Evolutionary conservation across 2,329 filamentous ascomycete species (phyloP).

Genomic region (Fusarium concolor): DNA sequence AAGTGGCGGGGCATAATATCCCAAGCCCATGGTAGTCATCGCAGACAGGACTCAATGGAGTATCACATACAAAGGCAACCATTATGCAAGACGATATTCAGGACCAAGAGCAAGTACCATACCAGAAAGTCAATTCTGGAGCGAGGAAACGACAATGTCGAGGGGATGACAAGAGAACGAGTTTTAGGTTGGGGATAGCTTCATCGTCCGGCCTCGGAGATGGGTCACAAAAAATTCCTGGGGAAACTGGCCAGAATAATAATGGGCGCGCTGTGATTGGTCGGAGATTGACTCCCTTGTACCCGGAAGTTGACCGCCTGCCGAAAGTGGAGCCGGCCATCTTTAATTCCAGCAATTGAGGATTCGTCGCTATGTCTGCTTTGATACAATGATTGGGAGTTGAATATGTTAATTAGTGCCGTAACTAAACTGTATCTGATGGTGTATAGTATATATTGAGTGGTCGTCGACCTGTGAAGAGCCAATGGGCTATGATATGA

Average conservation of each 20-base stretch:
- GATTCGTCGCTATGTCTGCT: not conserved
- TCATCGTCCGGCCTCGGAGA: constrained; percentile 34
- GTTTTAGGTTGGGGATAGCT: constrained; percentile 32
- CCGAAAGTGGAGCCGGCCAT: constrained; percentile 13
- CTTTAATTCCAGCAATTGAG: not conserved
- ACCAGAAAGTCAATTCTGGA: not conserved
- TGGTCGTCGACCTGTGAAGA: not conserved
- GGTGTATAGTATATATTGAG: not conserved
- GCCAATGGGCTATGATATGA: no score
- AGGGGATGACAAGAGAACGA: not conserved
- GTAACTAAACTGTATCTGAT: no score
- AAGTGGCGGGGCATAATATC: not conserved
- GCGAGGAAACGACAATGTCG: not conserved
- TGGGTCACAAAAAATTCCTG: constrained; percentile 31
- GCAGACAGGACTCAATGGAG: not conserved
- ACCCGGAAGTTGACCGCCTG: constrained; percentile 21
- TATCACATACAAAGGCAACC: constrained; percentile 28
- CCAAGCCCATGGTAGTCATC: not conserved
- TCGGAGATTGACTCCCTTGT: constrained; percentile 5
- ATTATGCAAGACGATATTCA: constrained; percentile 1
- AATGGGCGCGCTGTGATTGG: constrained; percentile 15
- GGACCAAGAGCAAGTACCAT: not conserved
- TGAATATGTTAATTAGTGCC: no score
- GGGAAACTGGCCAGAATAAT: constrained; percentile 19
- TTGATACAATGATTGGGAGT: not conserved